Base-by-base conservation (phyloP, 2,329 filamentous ascomycete species). In the Fusarium ramigenum region DNA sequence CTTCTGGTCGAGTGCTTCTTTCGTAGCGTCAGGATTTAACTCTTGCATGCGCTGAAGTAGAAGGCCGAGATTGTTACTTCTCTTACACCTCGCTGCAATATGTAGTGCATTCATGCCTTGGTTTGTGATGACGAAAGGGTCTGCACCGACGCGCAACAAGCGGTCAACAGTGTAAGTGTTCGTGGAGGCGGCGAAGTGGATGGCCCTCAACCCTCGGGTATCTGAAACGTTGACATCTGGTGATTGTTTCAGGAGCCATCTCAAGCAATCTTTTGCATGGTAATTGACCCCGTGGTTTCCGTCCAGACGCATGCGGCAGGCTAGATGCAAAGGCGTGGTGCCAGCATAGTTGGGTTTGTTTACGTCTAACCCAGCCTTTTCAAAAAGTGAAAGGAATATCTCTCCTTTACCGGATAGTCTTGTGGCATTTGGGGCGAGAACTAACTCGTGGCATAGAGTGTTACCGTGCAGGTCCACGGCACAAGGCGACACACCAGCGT, bases 141-240 rank as follows among this genome's bases (percentile, higher is more conserved):
- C 66, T 25, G 68, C 73, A 1, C 71, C 69, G 9, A 43, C 71
- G 11, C 34, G 42, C 8, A 72, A 40, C 56, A 76, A 52, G 16
- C 56, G 37, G 25, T 60, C 44, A 15, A 74, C 63, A 7, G 42
- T 37, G 44, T 54, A 60, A 19, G 65, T 49, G 19, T 49, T 25
- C 3, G 53, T 39, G 5, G 74, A 76, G 25, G 73, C 71, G 15
- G 74, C 73, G 19, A 73, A 68, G 39, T 76, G 74, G 23, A 76
- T 63, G n/a, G 71, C 59, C 16, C 52, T 64, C 23, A 74, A 23
- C 7, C 71, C 73, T 42, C 36, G 30, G 2, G 8, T 46, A 25
- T 76, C 69, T 42, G 61, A 36, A 4, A 21, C 23, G 9, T 76
- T 61, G 19, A 49, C 46, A 6, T 62, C 23, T 2, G 49, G 40